Conservation (phyloP, 345 rosid species). For the Firmiana major region DNA sequence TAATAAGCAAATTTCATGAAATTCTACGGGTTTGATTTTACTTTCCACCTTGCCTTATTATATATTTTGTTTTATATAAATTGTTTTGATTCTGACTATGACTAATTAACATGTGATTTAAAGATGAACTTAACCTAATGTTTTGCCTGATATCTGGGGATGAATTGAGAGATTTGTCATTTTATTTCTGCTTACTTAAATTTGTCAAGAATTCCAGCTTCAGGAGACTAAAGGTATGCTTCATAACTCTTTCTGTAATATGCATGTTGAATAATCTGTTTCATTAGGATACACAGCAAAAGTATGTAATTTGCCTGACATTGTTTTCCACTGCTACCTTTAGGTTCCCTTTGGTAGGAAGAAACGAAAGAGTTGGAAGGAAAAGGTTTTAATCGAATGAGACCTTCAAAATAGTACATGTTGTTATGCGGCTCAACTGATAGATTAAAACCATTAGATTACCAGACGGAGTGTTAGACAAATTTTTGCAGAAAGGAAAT, state of each 20-base stretch:
- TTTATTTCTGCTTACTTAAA: not conserved
- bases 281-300: not conserved
- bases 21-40: not conserved
- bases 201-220: not conserved
- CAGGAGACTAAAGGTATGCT: constrained; percentile 1
- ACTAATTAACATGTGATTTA: not conserved
- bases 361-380: not conserved
- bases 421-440: not conserved
- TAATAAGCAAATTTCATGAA: not conserved
- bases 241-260: not conserved
- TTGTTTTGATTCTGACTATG: not conserved
- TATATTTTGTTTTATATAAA: not conserved
- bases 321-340: not conserved
- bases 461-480: too few relatives aligned
- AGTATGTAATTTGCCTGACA: not conserved
- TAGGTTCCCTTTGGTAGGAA: not conserved
- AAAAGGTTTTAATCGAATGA: not conserved
- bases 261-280: not conserved
- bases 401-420: not conserved
- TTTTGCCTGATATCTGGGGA: not conserved
- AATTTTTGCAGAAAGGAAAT: too few relatives aligned
- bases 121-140: not conserved
- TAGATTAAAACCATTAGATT: too few relatives aligned
- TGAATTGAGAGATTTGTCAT: not conserved
- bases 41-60: not conserved